A percentile compares a stretch with the other conserved stretches of the same genome.
These are phyloP conservation scores for Starmerella vaccinii DNA, from an alignment of 805 yeast species.

Conservation along the genomic window DNA sequence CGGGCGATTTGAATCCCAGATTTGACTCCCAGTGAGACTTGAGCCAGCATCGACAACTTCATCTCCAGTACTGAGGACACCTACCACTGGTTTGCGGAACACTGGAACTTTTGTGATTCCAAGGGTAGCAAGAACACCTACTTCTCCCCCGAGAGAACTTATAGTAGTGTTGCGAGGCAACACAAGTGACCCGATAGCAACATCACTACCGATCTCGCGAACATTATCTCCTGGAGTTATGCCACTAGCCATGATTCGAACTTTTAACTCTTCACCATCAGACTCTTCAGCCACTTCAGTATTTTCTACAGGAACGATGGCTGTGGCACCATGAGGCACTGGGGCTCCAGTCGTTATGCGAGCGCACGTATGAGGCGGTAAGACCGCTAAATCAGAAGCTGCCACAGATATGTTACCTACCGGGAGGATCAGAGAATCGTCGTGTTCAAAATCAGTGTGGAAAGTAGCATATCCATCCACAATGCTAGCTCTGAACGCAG, in stretches of 20 bases:
- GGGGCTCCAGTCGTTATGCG: constrained; percentile 51
- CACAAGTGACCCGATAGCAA: constrained; percentile 34
- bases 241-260: constrained; percentile 35
- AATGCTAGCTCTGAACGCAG: constrained; percentile 44
- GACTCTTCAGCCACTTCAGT: constrained; percentile 33
- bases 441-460: constrained; percentile 36
- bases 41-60: constrained; percentile 36
- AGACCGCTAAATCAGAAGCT: constrained; percentile 28
- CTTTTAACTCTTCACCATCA: constrained; percentile 38
- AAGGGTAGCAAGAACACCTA: constrained; percentile 41
- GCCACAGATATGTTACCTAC: constrained; percentile 21
- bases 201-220: constrained; percentile 41
- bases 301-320: constrained; percentile 47
- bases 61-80: constrained; percentile 44
- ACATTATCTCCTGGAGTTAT: constrained; percentile 39
- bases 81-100: constrained; percentile 37
- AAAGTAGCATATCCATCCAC: constrained; percentile 49
- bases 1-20: constrained; percentile 44
- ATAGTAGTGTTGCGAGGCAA: constrained; percentile 33
- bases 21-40: constrained; percentile 35
- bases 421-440: constrained; percentile 32
- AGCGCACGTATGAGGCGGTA: constrained; percentile 34
- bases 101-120: constrained; percentile 36
- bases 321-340: constrained; percentile 43
- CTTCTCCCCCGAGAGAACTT: constrained; percentile 40